A percentile compares a stretch with the other conserved stretches of the same genome.
phyloP scores from a whole-genome alignment of 2,329 filamentous ascomycete species.

The Claviceps purpurea region DNA sequence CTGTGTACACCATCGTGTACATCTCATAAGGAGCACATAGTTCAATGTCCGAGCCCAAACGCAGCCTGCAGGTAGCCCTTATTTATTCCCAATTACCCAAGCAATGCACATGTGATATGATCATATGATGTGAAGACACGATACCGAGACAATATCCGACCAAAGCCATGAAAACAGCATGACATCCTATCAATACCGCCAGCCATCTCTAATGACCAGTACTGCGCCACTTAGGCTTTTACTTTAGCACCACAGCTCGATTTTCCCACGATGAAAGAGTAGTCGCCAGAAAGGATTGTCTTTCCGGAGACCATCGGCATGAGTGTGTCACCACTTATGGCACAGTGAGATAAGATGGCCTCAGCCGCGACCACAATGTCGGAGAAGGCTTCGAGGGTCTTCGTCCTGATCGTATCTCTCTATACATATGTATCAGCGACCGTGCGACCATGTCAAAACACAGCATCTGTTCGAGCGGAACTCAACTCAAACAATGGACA shows the following conservation, averaged over 20 bases:
- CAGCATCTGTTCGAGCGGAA: no score
- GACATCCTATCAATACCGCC: no score
- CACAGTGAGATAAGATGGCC: neutral
- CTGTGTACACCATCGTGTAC: no score
- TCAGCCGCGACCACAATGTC: neutral
- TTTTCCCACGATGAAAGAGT: neutral
- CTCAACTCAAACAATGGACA: neutral
- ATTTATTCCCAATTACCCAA: no score
- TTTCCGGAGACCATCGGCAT: neutral
- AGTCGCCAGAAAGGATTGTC: neutral
- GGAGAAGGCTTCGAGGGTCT: neutral
- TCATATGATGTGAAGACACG: no score
- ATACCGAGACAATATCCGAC: no score
- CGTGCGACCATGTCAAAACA: neutral
- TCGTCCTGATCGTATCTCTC: neutral
- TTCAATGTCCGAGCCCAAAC: no score
- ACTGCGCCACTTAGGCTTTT: neutral
- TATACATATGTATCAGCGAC: neutral
- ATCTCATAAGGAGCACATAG: no score
- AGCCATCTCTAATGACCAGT: no score
- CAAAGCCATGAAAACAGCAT: no score
- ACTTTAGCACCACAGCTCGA: neutral
- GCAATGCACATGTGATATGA: no score
- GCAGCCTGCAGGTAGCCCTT: no score
- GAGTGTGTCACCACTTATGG: neutral